Conservation (phyloP, 129 eudicot species). For the Pseudognaphalium luteoalbum region DNA sequence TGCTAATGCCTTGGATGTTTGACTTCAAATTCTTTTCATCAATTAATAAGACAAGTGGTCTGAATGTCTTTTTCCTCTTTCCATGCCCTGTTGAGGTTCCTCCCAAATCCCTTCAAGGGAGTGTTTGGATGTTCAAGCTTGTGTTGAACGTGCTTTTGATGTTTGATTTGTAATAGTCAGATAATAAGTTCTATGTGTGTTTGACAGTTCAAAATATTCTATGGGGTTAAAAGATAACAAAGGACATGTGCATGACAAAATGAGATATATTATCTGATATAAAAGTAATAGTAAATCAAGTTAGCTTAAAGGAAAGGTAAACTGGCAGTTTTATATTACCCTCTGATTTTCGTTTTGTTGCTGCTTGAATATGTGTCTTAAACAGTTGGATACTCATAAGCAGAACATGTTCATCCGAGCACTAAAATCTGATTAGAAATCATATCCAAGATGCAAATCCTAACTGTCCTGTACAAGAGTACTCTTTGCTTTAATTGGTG, state of each 20-base stretch:
- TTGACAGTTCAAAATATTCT: too few relatives aligned
- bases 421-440: neutral
- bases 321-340: neutral
- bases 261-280: too few relatives aligned
- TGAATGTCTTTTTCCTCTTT: neutral
- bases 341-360: neutral
- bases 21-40: neutral
- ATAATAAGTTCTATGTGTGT: too few relatives aligned
- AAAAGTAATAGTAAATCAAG: neutral
- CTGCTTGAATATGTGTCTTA: neutral
- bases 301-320: neutral
- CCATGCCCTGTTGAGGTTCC: neutral
- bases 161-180: too few relatives aligned
- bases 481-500: neutral
- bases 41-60: neutral
- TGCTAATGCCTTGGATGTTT: neutral
- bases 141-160: neutral
- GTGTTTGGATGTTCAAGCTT: neutral
- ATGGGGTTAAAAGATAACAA: too few relatives aligned
- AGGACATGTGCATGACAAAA: too few relatives aligned
- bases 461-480: neutral
- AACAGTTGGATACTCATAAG: neutral
- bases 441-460: neutral
- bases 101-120: neutral
- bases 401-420: neutral